These are phyloP conservation scores for Areca catechu DNA, from an alignment of 176 grass and related monocot genomes.

Conservation along the genomic window DNA sequence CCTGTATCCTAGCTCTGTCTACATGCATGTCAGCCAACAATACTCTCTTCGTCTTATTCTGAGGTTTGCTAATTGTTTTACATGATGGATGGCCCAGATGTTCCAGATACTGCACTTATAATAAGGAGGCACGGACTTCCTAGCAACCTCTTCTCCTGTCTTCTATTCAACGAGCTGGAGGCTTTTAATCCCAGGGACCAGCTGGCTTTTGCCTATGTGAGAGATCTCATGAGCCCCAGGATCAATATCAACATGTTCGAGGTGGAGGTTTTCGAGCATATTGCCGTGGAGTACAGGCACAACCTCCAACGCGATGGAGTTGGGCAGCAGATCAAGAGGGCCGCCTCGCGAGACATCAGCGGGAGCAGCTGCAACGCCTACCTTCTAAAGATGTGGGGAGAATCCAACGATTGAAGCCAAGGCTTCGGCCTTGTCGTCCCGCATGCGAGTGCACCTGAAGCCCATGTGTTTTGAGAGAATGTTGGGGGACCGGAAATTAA, in stretches of 20 bases:
- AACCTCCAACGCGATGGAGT: constrained; percentile 37
- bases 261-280: constrained; percentile 76
- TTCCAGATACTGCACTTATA: constrained; percentile 93
- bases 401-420: constrained; percentile 21
- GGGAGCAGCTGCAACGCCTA: constrained; percentile 57
- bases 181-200: constrained; percentile 83
- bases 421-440: background rate
- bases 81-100: constrained; percentile 38
- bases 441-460: no score
- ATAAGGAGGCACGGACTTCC: constrained; percentile 51
- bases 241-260: constrained; percentile 87
- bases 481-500: no score
- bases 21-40: no score
- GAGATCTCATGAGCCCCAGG: constrained; percentile 63
- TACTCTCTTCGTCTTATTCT: no score
- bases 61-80: background rate
- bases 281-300: constrained; percentile 76
- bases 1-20: no score
- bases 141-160: constrained; percentile 79
- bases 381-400: constrained; percentile 75
- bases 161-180: constrained; percentile 88
- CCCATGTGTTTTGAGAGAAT: no score
- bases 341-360: constrained; percentile 35
- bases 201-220: constrained; percentile 69
- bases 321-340: constrained; percentile 26